Evolutionary conservation across 495 filamentous ascomycete species (phyloP).

Genomic region (Tetracladium marchalianum): DNA sequence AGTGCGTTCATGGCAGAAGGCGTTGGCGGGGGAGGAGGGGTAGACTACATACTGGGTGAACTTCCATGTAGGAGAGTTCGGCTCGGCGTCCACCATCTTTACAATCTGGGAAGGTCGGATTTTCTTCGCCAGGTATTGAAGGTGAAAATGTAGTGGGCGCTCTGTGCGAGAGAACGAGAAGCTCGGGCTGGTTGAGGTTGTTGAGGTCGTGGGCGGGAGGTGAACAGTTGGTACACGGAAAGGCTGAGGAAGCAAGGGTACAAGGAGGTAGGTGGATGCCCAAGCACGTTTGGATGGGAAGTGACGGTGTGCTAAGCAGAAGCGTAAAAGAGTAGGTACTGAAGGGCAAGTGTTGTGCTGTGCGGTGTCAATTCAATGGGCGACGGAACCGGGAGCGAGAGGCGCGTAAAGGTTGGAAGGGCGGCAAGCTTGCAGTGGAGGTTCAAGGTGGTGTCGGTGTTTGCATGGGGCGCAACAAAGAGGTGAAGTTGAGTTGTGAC

Average conservation of each 20-base stretch:
- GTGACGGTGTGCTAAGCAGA: conserved; percentile 8
- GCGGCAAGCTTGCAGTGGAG: too few species aligned
- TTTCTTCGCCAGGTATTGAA: too few species aligned
- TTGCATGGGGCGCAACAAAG: too few species aligned
- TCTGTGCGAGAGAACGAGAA: too few species aligned
- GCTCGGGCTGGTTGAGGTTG: too few species aligned
- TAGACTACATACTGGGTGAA: conserved; percentile 89
- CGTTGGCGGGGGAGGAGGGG: conserved; percentile 1
- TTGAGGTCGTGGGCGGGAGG: too few species aligned
- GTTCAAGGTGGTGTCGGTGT: too few species aligned
- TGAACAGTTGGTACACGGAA: conserved; percentile 1
- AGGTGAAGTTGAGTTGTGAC: too few species aligned
- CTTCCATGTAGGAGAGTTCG: conserved; percentile 94
- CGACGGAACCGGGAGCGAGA: neutral
- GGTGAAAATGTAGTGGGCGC: too few species aligned
- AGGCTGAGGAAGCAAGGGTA: conserved; percentile 14
- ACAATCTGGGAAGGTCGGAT: conserved; percentile 16
- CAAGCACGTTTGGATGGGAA: conserved; percentile 8
- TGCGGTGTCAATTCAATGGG: neutral
- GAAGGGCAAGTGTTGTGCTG: neutral
- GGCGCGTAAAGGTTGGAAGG: too few species aligned
- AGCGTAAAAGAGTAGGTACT: too few species aligned
- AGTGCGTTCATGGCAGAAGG: neutral
- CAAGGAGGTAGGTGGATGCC: neutral
- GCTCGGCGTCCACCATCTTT: conserved; percentile 96